Percentiles rank a stretch among this genome's conserved stretches.
Evolutionary conservation across 1,284 basidiomycete genomes (phyloP).

Genomic region (Tausonia pullulans): DNA sequence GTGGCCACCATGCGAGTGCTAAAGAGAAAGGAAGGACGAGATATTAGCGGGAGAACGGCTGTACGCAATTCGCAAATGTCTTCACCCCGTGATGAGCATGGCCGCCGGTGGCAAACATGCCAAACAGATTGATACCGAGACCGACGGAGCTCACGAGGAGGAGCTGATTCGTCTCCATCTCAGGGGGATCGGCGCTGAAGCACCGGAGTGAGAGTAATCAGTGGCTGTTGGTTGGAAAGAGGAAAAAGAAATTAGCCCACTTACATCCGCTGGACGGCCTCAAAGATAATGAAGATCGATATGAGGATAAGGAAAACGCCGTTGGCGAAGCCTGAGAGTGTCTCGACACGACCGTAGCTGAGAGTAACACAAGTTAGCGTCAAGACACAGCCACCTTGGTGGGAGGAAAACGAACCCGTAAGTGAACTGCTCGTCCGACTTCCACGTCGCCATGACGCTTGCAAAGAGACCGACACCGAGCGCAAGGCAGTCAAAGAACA

Average conservation of each 20-base stretch:
- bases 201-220: constrained; percentile 2
- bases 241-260: constrained; percentile 27
- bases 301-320: constrained; percentile 94
- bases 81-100: constrained; percentile 60
- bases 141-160: constrained; percentile 81
- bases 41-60: constrained; percentile 17
- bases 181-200: constrained; percentile 76
- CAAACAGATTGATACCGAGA: constrained; percentile 87
- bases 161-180: constrained; percentile 94
- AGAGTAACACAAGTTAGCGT: background rate
- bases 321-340: constrained; percentile 94
- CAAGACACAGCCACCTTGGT: constrained; percentile 5
- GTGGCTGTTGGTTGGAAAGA: background rate
- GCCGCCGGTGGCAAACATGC: constrained; percentile 98
- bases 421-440: constrained; percentile 84
- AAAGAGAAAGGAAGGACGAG: background rate
- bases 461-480: constrained; percentile 93
- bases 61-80: no score
- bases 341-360: constrained; percentile 96
- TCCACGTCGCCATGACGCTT: constrained; percentile 96
- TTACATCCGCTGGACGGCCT: constrained; percentile 88
- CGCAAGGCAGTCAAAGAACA: constrained; percentile 98
- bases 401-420: constrained; percentile 56
- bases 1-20: constrained; percentile 16
- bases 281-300: constrained; percentile 95